Base-by-base conservation (phyloP, 2,329 filamentous ascomycete genomes). In the Diaporthe capsici region DNA sequence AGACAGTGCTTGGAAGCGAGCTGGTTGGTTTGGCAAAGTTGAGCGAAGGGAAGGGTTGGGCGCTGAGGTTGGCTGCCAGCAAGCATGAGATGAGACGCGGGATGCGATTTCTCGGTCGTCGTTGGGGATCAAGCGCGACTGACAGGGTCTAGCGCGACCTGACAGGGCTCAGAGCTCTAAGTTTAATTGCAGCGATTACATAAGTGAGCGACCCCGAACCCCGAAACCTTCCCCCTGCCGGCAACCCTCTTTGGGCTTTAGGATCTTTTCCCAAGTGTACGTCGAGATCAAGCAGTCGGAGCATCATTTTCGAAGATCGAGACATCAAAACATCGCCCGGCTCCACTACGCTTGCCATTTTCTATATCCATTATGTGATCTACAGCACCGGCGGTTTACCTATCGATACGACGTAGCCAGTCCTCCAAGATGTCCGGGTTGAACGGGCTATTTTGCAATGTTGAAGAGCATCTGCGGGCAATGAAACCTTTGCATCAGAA, bases 21-120 rank as follows among this genome's bases (percentile, higher is more conserved):
- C 28, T 10, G 37, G 37, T 31, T 22, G 15, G 20, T n/a, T n/a
- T 58, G 42, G 37, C 68, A n/a, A 44, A 49, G 42, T 39, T 25
- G 37, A 47, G 39, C 28, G 13, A 71, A 39, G 53, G 42, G 6
- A 60, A 34, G 68, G 25, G 1, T 37, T 15, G 51, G 25, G n/a
- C n/a, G 68, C 15, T 12, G 25, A 49, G 17, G 39, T n/a, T 47
- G 22, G 51, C 20, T 12, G 68, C 17, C 31, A 22, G 17, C 39
- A 60, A 49, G 55, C 39, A 34, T 60, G 53, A 58, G 53, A 49
- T 25, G 71, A 65, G 71, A 73, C 34, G 71, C 58, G 71, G 61
- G 17, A 42, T 73, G 55, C 58, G n/a, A 39, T 63, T 72, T 31
- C 71, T 60, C 17, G 49, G 25, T 55, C 17, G 58, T 34, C 58